Conservation (phyloP, 331 rosid genomes). For the Stylosanthes scabra region DNA sequence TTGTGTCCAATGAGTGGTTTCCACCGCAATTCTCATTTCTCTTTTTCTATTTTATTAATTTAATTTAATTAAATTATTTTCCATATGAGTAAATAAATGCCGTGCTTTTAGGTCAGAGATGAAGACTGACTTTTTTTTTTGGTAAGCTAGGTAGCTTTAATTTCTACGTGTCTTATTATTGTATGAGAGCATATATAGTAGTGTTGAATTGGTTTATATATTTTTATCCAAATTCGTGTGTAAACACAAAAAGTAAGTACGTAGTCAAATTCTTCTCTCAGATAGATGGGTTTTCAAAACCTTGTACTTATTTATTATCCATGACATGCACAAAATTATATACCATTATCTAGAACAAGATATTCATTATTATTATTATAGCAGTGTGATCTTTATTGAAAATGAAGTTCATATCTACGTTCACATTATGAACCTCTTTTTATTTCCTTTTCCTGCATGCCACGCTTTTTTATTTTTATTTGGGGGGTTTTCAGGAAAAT, state of each 20-base stretch:
- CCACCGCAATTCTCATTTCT: constrained; percentile 8
- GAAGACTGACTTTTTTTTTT: constrained; percentile 18
- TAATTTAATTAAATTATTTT: not conserved
- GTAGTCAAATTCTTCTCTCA: constrained; percentile 47
- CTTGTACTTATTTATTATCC: constrained; percentile 47
- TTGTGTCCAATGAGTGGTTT: constrained; percentile 32
- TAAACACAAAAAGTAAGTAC: not conserved
- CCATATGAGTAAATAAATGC: constrained; percentile 6
- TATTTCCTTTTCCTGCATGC: not conserved
- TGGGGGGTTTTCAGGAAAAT: constrained; percentile 10
- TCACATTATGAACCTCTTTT: constrained; percentile 20
- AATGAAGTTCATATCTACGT: constrained; percentile 38
- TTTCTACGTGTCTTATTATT: constrained; percentile 45
- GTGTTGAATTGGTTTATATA: not conserved
- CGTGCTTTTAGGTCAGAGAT: constrained; percentile 45
- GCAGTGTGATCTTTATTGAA: constrained; percentile 36
- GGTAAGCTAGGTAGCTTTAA: not conserved
- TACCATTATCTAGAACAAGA: not conserved
- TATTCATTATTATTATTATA: not conserved
- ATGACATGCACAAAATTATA: not conserved
- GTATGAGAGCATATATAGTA: too few species aligned
- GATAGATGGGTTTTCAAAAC: constrained; percentile 24
- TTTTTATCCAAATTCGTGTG: not conserved
- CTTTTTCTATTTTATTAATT: not conserved
- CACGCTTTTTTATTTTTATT: not conserved